phyloP scores from a whole-genome alignment of 129 eudicot genomes.

The Centrapalus pauciflorus region DNA sequence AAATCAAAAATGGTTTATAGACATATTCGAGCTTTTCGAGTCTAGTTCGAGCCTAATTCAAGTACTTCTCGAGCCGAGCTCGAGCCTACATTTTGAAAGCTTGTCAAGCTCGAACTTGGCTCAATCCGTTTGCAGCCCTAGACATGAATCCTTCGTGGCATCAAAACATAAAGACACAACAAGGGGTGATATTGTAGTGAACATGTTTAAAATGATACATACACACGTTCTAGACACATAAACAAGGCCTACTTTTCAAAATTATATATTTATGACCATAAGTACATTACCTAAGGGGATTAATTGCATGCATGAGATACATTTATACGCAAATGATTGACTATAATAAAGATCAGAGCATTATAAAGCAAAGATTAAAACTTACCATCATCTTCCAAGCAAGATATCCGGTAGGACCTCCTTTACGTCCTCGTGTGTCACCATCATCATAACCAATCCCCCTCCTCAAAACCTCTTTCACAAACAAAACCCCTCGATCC shows the following conservation, averaged over 20 bases:
- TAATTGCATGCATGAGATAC: not conserved
- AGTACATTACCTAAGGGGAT: not conserved
- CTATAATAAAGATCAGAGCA: not conserved
- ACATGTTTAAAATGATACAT: not conserved
- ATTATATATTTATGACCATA: not conserved
- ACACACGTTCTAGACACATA: not conserved
- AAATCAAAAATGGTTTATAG: no score
- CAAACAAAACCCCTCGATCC: conserved; percentile 54
- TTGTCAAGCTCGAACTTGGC: no score
- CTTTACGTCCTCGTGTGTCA: conserved; percentile 41
- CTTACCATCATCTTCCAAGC: conserved; percentile 99
- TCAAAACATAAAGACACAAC: not conserved
- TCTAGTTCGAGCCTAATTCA: no score
- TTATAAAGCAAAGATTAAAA: not conserved
- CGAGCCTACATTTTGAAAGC: no score
- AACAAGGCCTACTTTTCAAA: not conserved
- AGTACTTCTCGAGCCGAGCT: no score
- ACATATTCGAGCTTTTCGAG: no score
- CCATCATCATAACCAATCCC: conserved; percentile 47
- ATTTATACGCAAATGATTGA: not conserved
- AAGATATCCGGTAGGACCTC: conserved; percentile 90
- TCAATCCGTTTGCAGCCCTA: no score
- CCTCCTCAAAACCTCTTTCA: conserved; percentile 71
- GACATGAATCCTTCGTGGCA: not conserved
- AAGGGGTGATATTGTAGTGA: not conserved